These are phyloP conservation scores for Paratrimastix pyriformis DNA, from an alignment of 78 protist genomes.

Conservation along the genomic window DNA sequence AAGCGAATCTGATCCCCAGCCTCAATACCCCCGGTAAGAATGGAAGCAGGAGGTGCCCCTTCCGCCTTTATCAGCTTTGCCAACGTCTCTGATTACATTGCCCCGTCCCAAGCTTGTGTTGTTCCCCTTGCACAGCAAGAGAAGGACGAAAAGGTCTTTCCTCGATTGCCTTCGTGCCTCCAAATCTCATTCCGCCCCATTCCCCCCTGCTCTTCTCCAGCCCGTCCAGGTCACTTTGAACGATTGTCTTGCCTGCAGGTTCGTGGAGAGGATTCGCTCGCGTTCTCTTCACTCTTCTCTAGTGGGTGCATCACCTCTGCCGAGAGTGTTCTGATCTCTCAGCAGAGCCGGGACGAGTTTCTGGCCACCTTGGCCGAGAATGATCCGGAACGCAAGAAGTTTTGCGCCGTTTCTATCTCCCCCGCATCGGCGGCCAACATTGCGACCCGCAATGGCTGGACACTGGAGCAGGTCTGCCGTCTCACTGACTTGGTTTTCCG, in stretches of 20 bases:
- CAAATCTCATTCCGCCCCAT: background rate
- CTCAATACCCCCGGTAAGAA: no score
- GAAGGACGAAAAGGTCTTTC: background rate
- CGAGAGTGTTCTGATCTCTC: constrained; percentile 10
- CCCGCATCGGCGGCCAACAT: no score
- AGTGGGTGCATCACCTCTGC: constrained; percentile 18
- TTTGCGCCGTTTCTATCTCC: no score
- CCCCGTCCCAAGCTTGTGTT: constrained; percentile 9
- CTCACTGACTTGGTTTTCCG: no score
- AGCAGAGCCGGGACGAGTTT: constrained; percentile 5
- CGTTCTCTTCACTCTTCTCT: background rate
- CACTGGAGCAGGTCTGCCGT: no score
- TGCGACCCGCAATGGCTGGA: no score
- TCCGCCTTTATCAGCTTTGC: no score
- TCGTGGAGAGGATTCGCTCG: background rate
- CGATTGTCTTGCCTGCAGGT: constrained; percentile 18
- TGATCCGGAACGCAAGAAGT: no score
- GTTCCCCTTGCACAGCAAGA: background rate
- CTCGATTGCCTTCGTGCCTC: background rate
- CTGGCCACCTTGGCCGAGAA: background rate
- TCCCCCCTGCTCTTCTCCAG: background rate
- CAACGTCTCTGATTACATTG: constrained; percentile 4
- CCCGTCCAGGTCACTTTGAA: background rate
- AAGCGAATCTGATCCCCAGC: no score
- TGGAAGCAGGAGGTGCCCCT: no score